These are phyloP conservation scores for Cercophora samala DNA, from an alignment of 495 filamentous ascomycete genomes.

Conservation along the genomic window DNA sequence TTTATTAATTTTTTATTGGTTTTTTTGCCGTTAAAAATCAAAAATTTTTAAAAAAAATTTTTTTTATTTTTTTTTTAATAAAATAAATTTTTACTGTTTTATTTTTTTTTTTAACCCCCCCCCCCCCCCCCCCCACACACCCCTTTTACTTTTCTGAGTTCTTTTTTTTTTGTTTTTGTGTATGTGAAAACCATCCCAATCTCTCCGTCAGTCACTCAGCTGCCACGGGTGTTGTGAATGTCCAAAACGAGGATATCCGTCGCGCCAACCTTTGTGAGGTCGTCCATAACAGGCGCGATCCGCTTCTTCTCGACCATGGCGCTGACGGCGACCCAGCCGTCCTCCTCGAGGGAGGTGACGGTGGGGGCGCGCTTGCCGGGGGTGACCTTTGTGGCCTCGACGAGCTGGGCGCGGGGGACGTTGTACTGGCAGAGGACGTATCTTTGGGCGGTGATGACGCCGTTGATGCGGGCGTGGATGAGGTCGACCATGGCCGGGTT, in stretches of 20 bases:
- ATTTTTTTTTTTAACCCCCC: no score
- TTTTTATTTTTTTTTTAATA: no score
- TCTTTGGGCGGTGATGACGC: slow-evolving; percentile 93
- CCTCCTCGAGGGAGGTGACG: slow-evolving; percentile 78
- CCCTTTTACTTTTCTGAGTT: background rate
- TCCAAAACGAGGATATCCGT: slow-evolving; percentile 83
- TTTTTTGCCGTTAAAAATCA: no score
- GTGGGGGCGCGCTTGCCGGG: slow-evolving; percentile 94
- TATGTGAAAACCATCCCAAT: no score
- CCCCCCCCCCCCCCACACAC: no score
- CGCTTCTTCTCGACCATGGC: slow-evolving; percentile 91
- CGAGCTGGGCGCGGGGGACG: slow-evolving; percentile 64
- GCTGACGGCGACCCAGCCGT: slow-evolving; percentile 89
- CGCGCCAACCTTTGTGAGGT: slow-evolving; percentile 74
- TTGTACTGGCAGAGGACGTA: slow-evolving; percentile 98
- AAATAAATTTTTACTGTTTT: no score
- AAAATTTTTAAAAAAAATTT: no score
- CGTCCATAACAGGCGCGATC: slow-evolving; percentile 88
- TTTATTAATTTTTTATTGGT: no score
- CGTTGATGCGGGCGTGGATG: slow-evolving; percentile 77
- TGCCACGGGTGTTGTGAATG: slow-evolving; percentile 75
- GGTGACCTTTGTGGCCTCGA: slow-evolving; percentile 70
- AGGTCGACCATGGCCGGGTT: slow-evolving; percentile 73
- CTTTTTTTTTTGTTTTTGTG: background rate
- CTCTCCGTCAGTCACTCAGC: slow-evolving; percentile 7